phyloP scores from a whole-genome alignment of 441 rosid genomes.

The Croton setiger region DNA sequence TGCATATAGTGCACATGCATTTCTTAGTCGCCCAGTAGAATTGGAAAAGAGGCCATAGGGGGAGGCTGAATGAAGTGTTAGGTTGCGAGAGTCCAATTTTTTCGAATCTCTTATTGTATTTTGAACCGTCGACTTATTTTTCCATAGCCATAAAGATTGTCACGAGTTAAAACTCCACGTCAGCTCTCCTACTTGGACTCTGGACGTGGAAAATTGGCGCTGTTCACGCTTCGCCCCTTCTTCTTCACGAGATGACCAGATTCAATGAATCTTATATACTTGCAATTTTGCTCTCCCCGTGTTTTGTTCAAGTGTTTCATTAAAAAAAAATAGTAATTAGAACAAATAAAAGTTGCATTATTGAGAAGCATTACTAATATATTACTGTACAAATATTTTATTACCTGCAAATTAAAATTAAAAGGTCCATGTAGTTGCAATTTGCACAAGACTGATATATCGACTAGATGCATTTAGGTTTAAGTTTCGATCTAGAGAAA shows the following conservation, averaged over 20 bases:
- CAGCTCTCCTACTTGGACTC: neutral
- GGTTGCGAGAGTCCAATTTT: neutral
- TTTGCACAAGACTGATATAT: too few species aligned
- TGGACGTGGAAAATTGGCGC: constrained; percentile 10
- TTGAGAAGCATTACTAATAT: too few species aligned
- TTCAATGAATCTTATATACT: neutral
- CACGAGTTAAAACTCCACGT: neutral
- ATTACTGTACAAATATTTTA: too few species aligned
- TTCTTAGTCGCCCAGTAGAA: too few species aligned
- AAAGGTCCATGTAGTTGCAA: neutral
- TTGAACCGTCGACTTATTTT: neutral
- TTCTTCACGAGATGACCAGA: constrained; percentile 13
- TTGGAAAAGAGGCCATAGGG: too few species aligned
- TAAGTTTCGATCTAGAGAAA: too few species aligned
- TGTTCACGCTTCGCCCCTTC: neutral
- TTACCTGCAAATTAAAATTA: neutral
- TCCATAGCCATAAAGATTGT: neutral
- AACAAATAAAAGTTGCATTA: too few species aligned
- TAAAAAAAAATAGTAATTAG: neutral
- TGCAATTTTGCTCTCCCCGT: too few species aligned
- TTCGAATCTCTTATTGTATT: neutral
- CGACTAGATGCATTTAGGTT: neutral
- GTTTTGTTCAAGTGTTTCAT: too few species aligned
- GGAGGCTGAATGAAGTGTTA: too few species aligned
- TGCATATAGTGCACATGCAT: too few species aligned